A percentile compares a stretch with the other conserved stretches of the same genome.
phyloP scores from a whole-genome alignment of 192 early-diverging fungal species.

The Funneliformis mosseae region DNA sequence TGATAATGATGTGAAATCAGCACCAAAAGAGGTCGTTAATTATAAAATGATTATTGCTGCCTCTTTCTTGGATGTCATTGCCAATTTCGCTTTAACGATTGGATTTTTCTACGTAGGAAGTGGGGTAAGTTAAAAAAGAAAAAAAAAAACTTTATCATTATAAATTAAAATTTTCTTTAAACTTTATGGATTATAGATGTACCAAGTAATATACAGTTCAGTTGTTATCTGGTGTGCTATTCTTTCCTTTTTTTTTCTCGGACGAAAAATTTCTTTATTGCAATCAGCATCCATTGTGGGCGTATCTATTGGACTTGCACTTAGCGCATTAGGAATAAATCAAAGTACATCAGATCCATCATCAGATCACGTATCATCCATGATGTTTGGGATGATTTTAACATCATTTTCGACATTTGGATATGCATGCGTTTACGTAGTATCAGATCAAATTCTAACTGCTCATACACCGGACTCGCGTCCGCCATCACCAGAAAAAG shows the following conservation, averaged over 20 bases:
- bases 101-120: slow-evolving; percentile 62
- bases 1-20: slow-evolving; percentile 36
- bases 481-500: slow-evolving; percentile 52
- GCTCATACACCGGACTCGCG: slow-evolving; percentile 33
- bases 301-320: slow-evolving; percentile 51
- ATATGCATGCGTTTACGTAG: slow-evolving; percentile 62
- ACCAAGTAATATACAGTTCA: slow-evolving; percentile 63
- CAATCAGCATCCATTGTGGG: slow-evolving; percentile 61
- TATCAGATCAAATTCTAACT: slow-evolving; percentile 54
- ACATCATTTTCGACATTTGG: slow-evolving; percentile 57
- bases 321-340: slow-evolving; percentile 54
- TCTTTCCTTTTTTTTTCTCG: slow-evolving; percentile 56
- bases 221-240: slow-evolving; percentile 69
- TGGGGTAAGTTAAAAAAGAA: slow-evolving; percentile 47
- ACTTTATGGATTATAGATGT: slow-evolving; percentile 46
- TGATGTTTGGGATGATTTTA: slow-evolving; percentile 55
- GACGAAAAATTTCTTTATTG: slow-evolving; percentile 45
- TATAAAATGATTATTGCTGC: slow-evolving; percentile 39
- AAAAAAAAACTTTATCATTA: too few relatives aligned
- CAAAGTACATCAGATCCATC: slow-evolving; percentile 22
- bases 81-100: slow-evolving; percentile 56
- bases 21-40: slow-evolving; percentile 37
- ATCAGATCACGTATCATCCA: slow-evolving; percentile 13
- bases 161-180: background rate
- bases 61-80: slow-evolving; percentile 54